Evolutionary conservation across 2,329 filamentous ascomycete genomes (phyloP), one percentile per base, ranked within the genome.

Genomic region (Exophiala spinifera): DNA sequence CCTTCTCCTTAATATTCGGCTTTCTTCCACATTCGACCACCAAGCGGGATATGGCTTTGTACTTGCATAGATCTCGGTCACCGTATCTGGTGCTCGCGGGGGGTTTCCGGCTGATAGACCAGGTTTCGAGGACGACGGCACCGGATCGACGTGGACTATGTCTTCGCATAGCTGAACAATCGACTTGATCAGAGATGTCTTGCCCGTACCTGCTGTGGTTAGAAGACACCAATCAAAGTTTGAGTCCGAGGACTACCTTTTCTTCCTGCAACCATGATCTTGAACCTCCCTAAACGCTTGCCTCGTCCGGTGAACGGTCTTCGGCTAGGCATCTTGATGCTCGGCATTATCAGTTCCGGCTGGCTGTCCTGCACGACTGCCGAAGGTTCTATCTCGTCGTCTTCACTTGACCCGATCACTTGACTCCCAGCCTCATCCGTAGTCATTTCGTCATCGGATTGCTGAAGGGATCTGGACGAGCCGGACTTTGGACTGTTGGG

Each of bases 341-440:
- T 96, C 4, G 94, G 94, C 94, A 99, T 99, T 56, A 99, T 89
- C n/a, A 99, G 80, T 70, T 97, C 91, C n/a, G 75, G 74, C 11
- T 73, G 64, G 65, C 74, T 70, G 55, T 72, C 70, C 23, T 67
- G 64, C 2, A 69, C 39, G 17, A 50, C 46, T 65, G 65, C 8
- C 65, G 64, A 7, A 68, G 67, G 6, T 59, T 62, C 8, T 56
- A 75, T 78, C 67, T 81, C 85, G 65, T 83, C 75, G 62, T 85
- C 74, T 59, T 78, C 73, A 64, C 76, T 71, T 17, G 79, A 83
- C 14, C 70, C 73, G 14, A 83, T 68, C 2, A 75, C 78, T 63
- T 84, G 81, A 59, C 78, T 83, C 23, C 71, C 74, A 45, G 71
- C 72, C 36, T 83, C 83, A 60, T 84, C 80, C 6, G 74, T 71